phyloP scores from a whole-genome alignment of 805 yeast species.

The Wickerhamia fluorescens region DNA sequence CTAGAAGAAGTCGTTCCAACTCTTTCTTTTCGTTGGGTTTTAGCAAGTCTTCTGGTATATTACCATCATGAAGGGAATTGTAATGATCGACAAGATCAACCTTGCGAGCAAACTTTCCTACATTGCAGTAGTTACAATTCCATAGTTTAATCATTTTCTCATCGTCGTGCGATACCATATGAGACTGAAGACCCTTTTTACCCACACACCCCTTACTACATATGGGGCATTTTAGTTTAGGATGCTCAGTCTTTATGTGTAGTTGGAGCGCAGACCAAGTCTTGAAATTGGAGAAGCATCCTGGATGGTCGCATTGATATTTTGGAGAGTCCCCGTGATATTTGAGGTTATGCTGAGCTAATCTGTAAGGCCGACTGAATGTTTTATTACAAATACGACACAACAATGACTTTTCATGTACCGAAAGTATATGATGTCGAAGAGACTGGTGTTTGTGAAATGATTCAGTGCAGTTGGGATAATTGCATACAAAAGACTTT shows the following conservation, averaged over 20 bases:
- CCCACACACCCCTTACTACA: slow-evolving; percentile 76
- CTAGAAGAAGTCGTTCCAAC: slow-evolving; percentile 15
- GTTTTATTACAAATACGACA: slow-evolving; percentile 59
- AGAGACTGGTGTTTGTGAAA: slow-evolving; percentile 74
- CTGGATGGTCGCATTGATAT: slow-evolving; percentile 55
- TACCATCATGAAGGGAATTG: slow-evolving; percentile 37
- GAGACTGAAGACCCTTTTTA: slow-evolving; percentile 59
- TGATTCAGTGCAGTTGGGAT: slow-evolving; percentile 55
- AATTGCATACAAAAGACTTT: slow-evolving; percentile 50
- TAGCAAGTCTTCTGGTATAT: slow-evolving; percentile 27
- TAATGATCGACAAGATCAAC: slow-evolving; percentile 53
- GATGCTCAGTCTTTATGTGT: slow-evolving; percentile 70
- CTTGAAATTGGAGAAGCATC: slow-evolving; percentile 53
- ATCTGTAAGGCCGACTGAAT: slow-evolving; percentile 57
- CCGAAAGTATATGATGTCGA: slow-evolving; percentile 59
- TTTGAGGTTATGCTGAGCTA: slow-evolving; percentile 59
- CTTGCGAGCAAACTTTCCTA: slow-evolving; percentile 46
- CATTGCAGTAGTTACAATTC: slow-evolving; percentile 55
- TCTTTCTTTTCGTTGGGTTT: slow-evolving; percentile 15
- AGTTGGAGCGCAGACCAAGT: slow-evolving; percentile 69
- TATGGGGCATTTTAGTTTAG: slow-evolving; percentile 52
- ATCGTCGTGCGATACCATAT: slow-evolving; percentile 62
- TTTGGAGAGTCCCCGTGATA: slow-evolving; percentile 53
- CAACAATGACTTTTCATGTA: slow-evolving; percentile 50
- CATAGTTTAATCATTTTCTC: slow-evolving; percentile 47